Evolutionary conservation across 345 rosid genomes (phyloP), one percentile per base, ranked within the genome.

Genomic region (Schrenkiella parvula): DNA sequence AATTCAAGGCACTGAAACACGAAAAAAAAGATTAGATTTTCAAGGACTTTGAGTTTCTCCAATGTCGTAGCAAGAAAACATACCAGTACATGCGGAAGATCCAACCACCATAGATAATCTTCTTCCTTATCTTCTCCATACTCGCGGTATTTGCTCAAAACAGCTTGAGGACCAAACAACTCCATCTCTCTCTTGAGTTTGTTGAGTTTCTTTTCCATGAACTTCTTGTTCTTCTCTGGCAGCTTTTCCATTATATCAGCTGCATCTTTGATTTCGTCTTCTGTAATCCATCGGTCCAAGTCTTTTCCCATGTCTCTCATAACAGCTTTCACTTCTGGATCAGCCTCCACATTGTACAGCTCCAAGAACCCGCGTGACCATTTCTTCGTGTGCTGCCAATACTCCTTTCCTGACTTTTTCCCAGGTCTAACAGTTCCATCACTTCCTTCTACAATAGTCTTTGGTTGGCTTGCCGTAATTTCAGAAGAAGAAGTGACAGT

Each of bases 61-160:
- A 54, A 44, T 32, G 37, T 15, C 23, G 52, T 18, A 21, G 55
- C 15, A 47, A 44, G 57, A 35, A 74, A 37, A 75, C 90, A 73
- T 68, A 93, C 98, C 85, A 90, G 72, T 29, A 93, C 85, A 81
- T 84, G 86, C 12, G 93, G 97, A 77, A 93, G 96, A 82, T 90
- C 98, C 67, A 90, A 79, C 98, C 98, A 93, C 98, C 98, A 90
- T 25, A 93, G 78, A 70, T 82, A 88, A 75, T 93, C 98, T 82
- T 87, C 90, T 72, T 84, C 87, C 67, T 90, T 83, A n/a, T 83
- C 87, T 39, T 90, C 91, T 37, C 83, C 89, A 79, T 90, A 90
- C 70, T 92, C 98, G 39, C 78, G 73, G 68, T 92, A 92, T 80
- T 92, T 92, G 85, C 88, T 85, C 59, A 87, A 86, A 14, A 92